Conservation (phyloP, 192 early-diverging fungal species). For the Rhizophlyctis rosea region DNA sequence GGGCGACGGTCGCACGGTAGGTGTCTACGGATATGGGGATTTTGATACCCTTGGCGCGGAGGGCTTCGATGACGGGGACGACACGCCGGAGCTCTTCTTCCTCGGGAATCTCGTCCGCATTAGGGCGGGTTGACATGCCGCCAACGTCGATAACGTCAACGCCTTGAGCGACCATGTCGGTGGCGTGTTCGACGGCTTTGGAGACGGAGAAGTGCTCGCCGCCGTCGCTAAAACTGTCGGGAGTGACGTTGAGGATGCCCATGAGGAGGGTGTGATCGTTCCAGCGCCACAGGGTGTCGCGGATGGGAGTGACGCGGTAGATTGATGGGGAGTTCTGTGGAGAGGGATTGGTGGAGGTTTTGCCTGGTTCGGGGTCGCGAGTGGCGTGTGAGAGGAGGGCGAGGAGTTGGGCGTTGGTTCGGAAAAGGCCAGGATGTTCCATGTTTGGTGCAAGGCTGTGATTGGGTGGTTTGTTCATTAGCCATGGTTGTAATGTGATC, state of each 20-base stretch:
- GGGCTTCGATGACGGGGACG: slow-evolving; percentile 76
- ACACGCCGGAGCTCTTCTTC: slow-evolving; percentile 78
- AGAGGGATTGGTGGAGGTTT: too few relatives aligned
- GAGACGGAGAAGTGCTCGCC: slow-evolving; percentile 54
- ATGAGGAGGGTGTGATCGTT: slow-evolving; percentile 74
- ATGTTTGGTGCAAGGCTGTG: slow-evolving; percentile 79
- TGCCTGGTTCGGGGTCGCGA: slow-evolving; percentile 39
- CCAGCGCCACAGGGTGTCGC: slow-evolving; percentile 57
- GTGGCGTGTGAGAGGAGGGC: slow-evolving; percentile 50
- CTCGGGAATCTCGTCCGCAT: slow-evolving; percentile 66
- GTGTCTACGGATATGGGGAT: slow-evolving; percentile 93
- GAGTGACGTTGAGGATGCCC: slow-evolving; percentile 97
- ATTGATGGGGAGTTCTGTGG: slow-evolving; percentile 29
- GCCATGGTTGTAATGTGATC: neutral
- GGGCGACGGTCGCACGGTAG: slow-evolving; percentile 79
- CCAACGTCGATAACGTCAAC: slow-evolving; percentile 95
- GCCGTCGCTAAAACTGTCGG: slow-evolving; percentile 96
- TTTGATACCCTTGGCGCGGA: slow-evolving; percentile 57
- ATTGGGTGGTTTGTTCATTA: neutral
- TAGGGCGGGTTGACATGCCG: slow-evolving; percentile 89
- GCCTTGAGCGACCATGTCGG: slow-evolving; percentile 67
- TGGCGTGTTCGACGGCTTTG: slow-evolving; percentile 65
- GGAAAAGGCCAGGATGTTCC: slow-evolving; percentile 84
- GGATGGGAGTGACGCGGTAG: slow-evolving; percentile 35
- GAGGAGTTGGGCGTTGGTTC: slow-evolving; percentile 69